Conservation (phyloP, 106 monocot genomes). For the Dioscorea dumetorum region DNA sequence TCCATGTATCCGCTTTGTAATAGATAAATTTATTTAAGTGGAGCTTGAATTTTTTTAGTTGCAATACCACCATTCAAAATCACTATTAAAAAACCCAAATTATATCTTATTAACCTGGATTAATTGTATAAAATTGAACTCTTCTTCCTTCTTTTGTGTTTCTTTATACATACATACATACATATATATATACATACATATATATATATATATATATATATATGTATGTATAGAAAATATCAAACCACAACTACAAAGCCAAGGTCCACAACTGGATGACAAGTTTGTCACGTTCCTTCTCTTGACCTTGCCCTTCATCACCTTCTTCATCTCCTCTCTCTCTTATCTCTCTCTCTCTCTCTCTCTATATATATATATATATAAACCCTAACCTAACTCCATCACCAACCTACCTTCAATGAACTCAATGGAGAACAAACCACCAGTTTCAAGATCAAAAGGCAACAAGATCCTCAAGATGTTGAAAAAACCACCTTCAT, state of each 20-base stretch:
- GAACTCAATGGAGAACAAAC: slow-evolving; percentile 12
- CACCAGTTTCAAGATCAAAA: not conserved
- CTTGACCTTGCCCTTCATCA: not conserved
- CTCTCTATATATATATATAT: not conserved
- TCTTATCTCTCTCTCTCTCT: not conserved
- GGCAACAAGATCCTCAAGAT: slow-evolving; percentile 3
- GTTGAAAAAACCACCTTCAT: slow-evolving; percentile 3
- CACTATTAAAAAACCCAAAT: too few species aligned
- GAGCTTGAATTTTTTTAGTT: too few species aligned
- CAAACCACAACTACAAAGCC: not conserved
- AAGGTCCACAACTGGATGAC: not conserved
- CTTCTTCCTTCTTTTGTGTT: not conserved
- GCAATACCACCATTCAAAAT: too few species aligned
- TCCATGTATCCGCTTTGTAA: too few species aligned
- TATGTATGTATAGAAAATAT: not conserved
- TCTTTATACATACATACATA: too few species aligned
- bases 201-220: too few species aligned
- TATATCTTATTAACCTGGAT: not conserved
- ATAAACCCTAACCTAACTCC: not conserved
- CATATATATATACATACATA: too few species aligned
- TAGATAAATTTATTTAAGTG: too few species aligned
- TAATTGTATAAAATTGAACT: not conserved
- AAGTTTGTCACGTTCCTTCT: not conserved
- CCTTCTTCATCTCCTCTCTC: not conserved
- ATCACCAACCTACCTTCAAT: not conserved